Percentiles rank a stretch among this genome's conserved stretches.
Conservation (phyloP, 352 stramenopile species). For the Phytophthora vignae region DNA sequence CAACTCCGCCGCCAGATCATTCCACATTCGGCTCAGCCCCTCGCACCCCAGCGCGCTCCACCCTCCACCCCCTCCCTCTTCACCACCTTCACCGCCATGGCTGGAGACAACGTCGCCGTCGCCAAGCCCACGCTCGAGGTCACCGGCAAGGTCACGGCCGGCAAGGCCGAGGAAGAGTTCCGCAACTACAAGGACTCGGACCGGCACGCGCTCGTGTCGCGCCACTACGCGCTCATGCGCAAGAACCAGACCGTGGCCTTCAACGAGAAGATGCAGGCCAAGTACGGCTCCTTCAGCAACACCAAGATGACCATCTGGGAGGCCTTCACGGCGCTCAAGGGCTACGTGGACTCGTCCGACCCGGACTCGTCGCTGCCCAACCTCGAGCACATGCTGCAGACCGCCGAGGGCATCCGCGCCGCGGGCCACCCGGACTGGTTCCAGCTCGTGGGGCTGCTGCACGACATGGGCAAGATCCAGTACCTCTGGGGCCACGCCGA, state of each 20-base stretch:
- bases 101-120: slow-evolving; percentile 13
- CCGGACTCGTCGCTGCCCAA: slow-evolving; percentile 93
- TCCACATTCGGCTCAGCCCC: neutral
- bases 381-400: slow-evolving; percentile 94
- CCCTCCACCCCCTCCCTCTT: too few species aligned
- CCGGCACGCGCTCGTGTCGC: slow-evolving; percentile 71
- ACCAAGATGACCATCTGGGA: slow-evolving; percentile 93
- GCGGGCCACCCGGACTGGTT: slow-evolving; percentile 93
- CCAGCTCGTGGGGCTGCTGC: slow-evolving; percentile 91
- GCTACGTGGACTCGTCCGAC: slow-evolving; percentile 95
- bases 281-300: slow-evolving; percentile 78
- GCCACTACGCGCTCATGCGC: slow-evolving; percentile 85
- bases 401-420: slow-evolving; percentile 91
- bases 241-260: slow-evolving; percentile 77
- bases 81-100: slow-evolving; percentile 13
- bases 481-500: slow-evolving; percentile 90
- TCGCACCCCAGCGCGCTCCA: neutral
- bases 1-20: slow-evolving; percentile 3
- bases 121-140: slow-evolving; percentile 38
- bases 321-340: slow-evolving; percentile 88
- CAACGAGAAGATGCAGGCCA: slow-evolving; percentile 73
- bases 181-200: slow-evolving; percentile 83
- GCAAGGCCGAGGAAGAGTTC: slow-evolving; percentile 81
- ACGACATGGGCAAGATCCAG: slow-evolving; percentile 97
- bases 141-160: slow-evolving; percentile 45